Conservation (phyloP, 2,329 filamentous ascomycete genomes). For the Penicillium hesseltinei region DNA sequence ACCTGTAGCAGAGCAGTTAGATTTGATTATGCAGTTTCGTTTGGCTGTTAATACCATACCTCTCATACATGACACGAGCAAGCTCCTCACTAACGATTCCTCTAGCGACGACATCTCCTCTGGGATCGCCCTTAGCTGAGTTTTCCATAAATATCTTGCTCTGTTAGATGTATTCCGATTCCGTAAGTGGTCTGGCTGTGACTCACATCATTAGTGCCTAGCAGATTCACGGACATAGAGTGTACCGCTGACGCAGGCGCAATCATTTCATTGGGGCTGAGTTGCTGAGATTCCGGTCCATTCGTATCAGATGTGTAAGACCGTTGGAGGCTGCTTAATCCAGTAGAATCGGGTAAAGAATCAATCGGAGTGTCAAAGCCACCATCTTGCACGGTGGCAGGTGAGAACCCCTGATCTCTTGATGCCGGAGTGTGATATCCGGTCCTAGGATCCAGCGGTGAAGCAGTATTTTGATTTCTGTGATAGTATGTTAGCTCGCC, state of each 20-base stretch:
- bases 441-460: conserved; percentile 19
- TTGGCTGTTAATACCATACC: conserved; percentile 20
- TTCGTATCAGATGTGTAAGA: conserved; percentile 27
- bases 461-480: conserved; percentile 16
- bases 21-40: neutral
- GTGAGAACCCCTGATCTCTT: conserved; percentile 29
- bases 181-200: neutral
- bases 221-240: conserved; percentile 38
- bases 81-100: conserved; percentile 36
- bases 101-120: conserved; percentile 32
- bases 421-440: conserved; percentile 26
- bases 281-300: conserved; percentile 33
- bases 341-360: conserved; percentile 21
- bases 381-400: conserved; percentile 19
- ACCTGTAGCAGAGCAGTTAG: conserved; percentile 18
- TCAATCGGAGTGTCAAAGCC: conserved; percentile 24
- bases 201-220: conserved; percentile 30
- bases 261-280: conserved; percentile 39
- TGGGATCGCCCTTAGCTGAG: conserved; percentile 27
- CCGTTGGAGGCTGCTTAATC: conserved; percentile 17
- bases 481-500: conserved; percentile 7
- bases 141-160: conserved; percentile 34
- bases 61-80: conserved; percentile 35
- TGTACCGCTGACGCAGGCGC: conserved; percentile 36
- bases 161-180: neutral